Base-by-base conservation (phyloP, 805 yeast species). In the Lipomyces chichibuensis region DNA sequence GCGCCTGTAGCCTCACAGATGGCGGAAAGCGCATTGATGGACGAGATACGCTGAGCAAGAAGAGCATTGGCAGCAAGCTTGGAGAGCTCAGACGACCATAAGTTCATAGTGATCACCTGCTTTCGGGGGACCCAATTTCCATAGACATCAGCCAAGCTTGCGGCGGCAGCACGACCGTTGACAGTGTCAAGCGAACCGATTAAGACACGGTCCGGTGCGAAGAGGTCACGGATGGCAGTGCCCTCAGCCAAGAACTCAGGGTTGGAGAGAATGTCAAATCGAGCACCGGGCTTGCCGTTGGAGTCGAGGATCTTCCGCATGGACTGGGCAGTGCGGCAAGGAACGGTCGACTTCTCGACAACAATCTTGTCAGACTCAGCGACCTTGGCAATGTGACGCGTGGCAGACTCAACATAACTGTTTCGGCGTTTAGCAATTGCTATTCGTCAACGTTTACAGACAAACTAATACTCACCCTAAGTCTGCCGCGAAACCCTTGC, bases 181-280 rank as follows among this genome's bases (percentile, higher is more conserved):
- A 62, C 55, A 43, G 74, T 73, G 56, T 74, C 75, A 55, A 73
- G 70, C 17, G 76, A 74, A 14, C 77, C 77, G 37, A 74, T 74
- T 25, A 74, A 65, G 23, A 74, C 77, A 46, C 77, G 75, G 65
- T 74, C 77, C 35, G 77, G 77, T 23, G 66, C 62, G 56, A 72
- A 59, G 62, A 74, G 63, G 57, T 74, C 77, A 52, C 60, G 57
- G 64, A 74, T 67, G 61, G 77, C 77, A 32, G 76, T 74, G 25
- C 77, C 77, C 67, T 74, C 77, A 43, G 77, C 77, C 29, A 74
- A 62, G 62, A 74, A 74, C 69, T 74, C 77, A 51, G 77, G 77
- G 69, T 75, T 74, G 57, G 77, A 74, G 35, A 74, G 70, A 60
- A 74, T 74, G 69, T 74, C 77, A 59, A 74, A 74, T 52, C 66